Evolutionary conservation across 1,284 basidiomycete species (phyloP).

Genomic region (Malassezia yamatoensis): DNA sequence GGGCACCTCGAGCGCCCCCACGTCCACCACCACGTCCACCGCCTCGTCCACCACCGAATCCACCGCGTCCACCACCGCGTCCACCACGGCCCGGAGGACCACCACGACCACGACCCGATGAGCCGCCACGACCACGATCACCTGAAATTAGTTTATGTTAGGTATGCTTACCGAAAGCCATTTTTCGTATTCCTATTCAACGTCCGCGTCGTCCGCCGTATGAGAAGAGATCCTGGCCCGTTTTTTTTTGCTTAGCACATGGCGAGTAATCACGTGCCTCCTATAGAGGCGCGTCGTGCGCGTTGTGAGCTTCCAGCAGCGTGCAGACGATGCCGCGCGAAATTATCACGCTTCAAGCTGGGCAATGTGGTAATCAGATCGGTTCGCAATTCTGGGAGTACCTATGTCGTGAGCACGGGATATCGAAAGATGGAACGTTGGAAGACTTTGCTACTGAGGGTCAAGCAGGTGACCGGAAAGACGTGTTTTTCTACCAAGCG

Average conservation of each 20-base stretch:
- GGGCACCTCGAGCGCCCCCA: constrained; percentile 24
- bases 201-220: constrained; percentile 8
- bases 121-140: constrained; percentile 34
- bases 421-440: constrained; percentile 43
- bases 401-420: constrained; percentile 46
- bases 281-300: constrained; percentile 8
- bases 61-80: constrained; percentile 32
- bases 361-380: constrained; percentile 47
- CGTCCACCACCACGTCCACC: constrained; percentile 27
- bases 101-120: constrained; percentile 25
- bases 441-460: constrained; percentile 42
- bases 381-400: constrained; percentile 48
- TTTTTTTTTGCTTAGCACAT: constrained; percentile 16
- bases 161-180: constrained; percentile 19
- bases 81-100: constrained; percentile 20
- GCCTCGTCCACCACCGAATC: constrained; percentile 19
- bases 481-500: constrained; percentile 99
- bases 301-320: not conserved
- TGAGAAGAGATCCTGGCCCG: constrained; percentile 4
- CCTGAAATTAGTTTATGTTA: constrained; percentile 5
- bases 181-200: not conserved
- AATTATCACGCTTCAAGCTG: constrained; percentile 46
- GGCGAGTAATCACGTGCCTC: constrained; percentile 11
- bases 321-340: constrained; percentile 35
- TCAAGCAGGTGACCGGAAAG: constrained; percentile 66